phyloP scores from a whole-genome alignment of 2,329 filamentous ascomycete species.

The Bipolaris victoriae region DNA sequence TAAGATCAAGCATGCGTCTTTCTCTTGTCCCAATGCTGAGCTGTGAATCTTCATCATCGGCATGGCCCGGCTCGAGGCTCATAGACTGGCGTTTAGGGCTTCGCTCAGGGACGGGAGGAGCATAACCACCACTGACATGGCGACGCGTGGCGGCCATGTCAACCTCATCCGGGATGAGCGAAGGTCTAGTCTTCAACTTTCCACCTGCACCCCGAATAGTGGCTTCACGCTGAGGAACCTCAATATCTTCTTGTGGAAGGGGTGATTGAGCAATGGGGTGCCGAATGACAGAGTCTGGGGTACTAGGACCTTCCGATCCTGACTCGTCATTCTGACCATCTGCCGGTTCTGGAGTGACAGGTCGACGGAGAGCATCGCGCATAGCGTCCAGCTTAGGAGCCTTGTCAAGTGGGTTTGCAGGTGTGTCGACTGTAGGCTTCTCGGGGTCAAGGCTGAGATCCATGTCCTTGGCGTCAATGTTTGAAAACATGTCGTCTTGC shows the following conservation, averaged over 20 bases:
- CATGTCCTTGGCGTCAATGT: conserved; percentile 60
- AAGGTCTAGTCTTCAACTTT: conserved; percentile 86
- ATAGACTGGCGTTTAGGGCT: conserved; percentile 49
- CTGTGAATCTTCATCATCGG: conserved; percentile 43
- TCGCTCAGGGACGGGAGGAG: conserved; percentile 49
- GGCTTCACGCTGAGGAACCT: conserved; percentile 79
- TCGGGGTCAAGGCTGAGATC: conserved; percentile 62
- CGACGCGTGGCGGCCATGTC: conserved; percentile 87
- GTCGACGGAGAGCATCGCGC: conserved; percentile 52
- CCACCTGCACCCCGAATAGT: conserved; percentile 89
- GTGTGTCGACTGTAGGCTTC: conserved; percentile 51
- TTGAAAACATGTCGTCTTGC: conserved; percentile 55
- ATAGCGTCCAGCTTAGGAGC: conserved; percentile 48
- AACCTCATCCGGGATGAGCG: conserved; percentile 82
- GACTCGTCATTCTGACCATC: conserved; percentile 53
- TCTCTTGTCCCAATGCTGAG: conserved; percentile 40
- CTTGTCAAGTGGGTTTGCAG: conserved; percentile 39
- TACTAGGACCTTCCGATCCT: conserved; percentile 69
- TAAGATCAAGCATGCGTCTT: conserved; percentile 72
- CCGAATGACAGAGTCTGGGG: conserved; percentile 89
- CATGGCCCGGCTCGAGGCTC: conserved; percentile 40
- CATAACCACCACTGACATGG: conserved; percentile 77
- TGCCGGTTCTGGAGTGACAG: conserved; percentile 57
- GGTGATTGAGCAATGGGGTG: conserved; percentile 63
- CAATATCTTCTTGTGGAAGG: conserved; percentile 57